These are phyloP conservation scores for Elaeagnus macrophylla DNA, from an alignment of 306 rosid genomes.

Conservation along the genomic window DNA sequence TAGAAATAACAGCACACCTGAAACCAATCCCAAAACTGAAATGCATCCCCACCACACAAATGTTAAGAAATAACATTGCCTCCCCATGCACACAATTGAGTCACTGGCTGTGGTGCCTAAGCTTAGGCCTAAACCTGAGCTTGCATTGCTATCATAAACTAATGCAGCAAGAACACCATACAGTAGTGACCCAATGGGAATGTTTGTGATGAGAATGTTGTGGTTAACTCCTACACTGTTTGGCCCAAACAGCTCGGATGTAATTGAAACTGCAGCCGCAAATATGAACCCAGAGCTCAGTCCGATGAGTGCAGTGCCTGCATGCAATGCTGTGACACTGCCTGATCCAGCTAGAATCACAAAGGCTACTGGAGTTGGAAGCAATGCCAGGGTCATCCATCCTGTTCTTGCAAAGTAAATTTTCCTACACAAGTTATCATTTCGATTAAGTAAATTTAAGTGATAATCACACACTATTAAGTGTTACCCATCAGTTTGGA, in stretches of 20 bases:
- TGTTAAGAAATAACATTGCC: too few species aligned
- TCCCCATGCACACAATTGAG: too few species aligned
- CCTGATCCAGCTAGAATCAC: constrained; percentile 56
- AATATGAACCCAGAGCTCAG: constrained; percentile 91
- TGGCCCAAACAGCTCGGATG: constrained; percentile 89
- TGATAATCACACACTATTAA: too few species aligned
- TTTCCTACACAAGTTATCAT: constrained; percentile 38
- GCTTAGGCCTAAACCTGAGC: constrained; percentile 2
- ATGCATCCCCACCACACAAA: too few species aligned
- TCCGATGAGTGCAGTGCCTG: constrained; percentile 75
- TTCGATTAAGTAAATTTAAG: neutral
- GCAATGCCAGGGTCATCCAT: constrained; percentile 69
- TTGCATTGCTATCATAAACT: constrained; percentile 59
- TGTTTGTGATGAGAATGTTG: constrained; percentile 84
- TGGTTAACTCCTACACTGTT: constrained; percentile 73
- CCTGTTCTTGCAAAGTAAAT: constrained; percentile 92
- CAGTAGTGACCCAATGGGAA: constrained; percentile 80
- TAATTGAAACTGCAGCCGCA: constrained; percentile 87
- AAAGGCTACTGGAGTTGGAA: constrained; percentile 88
- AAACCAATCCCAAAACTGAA: too few species aligned
- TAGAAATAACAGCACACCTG: too few species aligned
- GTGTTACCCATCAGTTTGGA: too few species aligned
- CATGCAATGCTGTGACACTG: constrained; percentile 28
- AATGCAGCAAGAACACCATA: constrained; percentile 74
- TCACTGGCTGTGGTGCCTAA: too few species aligned